A percentile compares a stretch with the other conserved stretches of the same genome.
Evolutionary conservation across 1,284 basidiomycete genomes (phyloP).

Genomic region (Papiliotrema nemorosa): DNA sequence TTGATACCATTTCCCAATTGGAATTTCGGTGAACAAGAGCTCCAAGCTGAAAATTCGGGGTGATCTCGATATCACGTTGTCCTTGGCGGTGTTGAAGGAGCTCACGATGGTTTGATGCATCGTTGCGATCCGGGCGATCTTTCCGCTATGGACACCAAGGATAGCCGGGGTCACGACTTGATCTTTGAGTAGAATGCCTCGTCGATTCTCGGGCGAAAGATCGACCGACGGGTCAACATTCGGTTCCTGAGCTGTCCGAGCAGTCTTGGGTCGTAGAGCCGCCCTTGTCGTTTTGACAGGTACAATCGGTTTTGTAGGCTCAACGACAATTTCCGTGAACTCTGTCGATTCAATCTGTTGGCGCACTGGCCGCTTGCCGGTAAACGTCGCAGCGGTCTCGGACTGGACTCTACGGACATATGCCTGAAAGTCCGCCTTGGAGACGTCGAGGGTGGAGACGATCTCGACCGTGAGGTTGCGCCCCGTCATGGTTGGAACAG

Average conservation of each 20-base stretch:
- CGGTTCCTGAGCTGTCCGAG: too few species aligned
- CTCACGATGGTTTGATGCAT: constrained; percentile 29
- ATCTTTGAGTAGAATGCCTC: constrained; percentile 26
- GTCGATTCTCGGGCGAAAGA: constrained; percentile 9
- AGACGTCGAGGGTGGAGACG: too few species aligned
- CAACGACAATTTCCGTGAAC: too few species aligned
- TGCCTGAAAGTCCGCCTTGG: too few species aligned
- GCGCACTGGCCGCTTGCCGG: too few species aligned
- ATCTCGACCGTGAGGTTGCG: constrained; percentile 27
- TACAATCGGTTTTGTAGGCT: too few species aligned
- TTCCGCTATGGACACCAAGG: constrained; percentile 32
- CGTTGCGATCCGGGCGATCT: constrained; percentile 22
- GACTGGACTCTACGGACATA: too few species aligned
- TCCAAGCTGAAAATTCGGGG: constrained; percentile 36
- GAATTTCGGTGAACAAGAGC: constrained; percentile 36
- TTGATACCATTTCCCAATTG: constrained; percentile 26
- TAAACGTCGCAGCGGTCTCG: too few species aligned
- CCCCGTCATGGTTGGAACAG: constrained; percentile 34
- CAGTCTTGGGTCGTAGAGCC: too few species aligned
- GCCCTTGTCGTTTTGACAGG: too few species aligned
- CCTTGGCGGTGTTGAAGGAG: constrained; percentile 10
- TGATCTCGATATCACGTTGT: constrained; percentile 16
- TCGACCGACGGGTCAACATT: too few species aligned
- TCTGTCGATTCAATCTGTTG: too few species aligned
- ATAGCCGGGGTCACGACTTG: constrained; percentile 24